A percentile compares a stretch with the other conserved stretches of the same genome.
phyloP scores from a whole-genome alignment of 2,329 filamentous ascomycete species.

The Escovopsis sp. region DNA sequence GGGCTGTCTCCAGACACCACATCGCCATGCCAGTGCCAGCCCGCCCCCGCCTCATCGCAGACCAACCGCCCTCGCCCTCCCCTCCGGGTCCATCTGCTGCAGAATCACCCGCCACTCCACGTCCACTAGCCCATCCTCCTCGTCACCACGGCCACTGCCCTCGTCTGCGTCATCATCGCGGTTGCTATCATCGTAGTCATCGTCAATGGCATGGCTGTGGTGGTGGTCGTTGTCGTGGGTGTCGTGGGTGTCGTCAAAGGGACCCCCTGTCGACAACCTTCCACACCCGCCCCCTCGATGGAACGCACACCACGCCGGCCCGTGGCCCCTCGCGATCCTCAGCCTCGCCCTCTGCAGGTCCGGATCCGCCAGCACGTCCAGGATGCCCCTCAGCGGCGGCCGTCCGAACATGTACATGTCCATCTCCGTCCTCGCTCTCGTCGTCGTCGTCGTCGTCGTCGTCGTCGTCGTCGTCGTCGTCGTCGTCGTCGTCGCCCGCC shows the following conservation, averaged over 20 bases:
- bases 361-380: slow-evolving; percentile 29
- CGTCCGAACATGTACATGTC: slow-evolving; percentile 10
- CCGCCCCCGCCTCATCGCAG: not conserved
- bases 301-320: slow-evolving; percentile 26
- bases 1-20: too few species aligned
- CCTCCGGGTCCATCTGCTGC: slow-evolving; percentile 15
- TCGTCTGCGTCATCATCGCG: not conserved
- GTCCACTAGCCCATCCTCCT: slow-evolving; percentile 7
- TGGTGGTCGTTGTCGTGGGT: too few species aligned
- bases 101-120: slow-evolving; percentile 19
- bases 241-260: too few species aligned
- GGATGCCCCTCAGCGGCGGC: slow-evolving; percentile 18
- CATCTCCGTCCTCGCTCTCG: slow-evolving; percentile 7
- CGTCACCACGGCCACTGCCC: not conserved
- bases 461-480: slow-evolving; percentile 1
- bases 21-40: too few species aligned
- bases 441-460: not conserved
- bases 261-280: not conserved
- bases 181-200: not conserved
- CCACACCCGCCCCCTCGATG: slow-evolving; percentile 13
- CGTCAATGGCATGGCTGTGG: too few species aligned
- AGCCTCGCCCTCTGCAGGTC: slow-evolving; percentile 26
- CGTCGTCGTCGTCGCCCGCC: too few species aligned
- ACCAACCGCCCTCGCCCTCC: slow-evolving; percentile 10
- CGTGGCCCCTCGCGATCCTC: slow-evolving; percentile 21